Evolutionary conservation across 345 rosid genomes (phyloP), one percentile per base, ranked within the genome.

Genomic region (Chamaenerion angustifolium): DNA sequence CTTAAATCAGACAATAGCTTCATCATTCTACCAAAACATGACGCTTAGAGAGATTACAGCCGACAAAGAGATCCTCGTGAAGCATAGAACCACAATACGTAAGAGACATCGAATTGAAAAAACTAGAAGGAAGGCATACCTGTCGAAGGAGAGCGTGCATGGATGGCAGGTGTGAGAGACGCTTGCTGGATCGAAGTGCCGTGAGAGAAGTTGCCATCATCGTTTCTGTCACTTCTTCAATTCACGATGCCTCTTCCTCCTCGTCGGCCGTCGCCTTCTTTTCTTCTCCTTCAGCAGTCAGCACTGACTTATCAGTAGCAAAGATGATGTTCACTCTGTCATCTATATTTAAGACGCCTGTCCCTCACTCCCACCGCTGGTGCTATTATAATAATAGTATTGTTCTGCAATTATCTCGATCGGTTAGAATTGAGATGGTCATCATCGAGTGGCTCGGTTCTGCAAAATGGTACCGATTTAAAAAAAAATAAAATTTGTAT

Each of bases 81-180:
- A n/a, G 31, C 15, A 40, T 4, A 40, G 13, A 55, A 2, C 23
- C 9, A 16, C 12, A 11, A 16, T 44, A 46, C 3, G 42, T 14
- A 44, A 41, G 16, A 43, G 13, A 45, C 4, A 21, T 18, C 43
- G 42, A 6, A 17, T 7, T 17, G 25, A 16, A 18, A n/a, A 16
- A 21, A 8, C 18, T 44, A n/a, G 46, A 16, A 15, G 27, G 49
- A 1, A 15, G 45, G 46, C 51, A 43, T 57, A 51, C 62, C 64
- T 59, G 68, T 14, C 67, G 58, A 16, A 55, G 23, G 61, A 46
- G 43, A 60, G 52, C 42, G 46, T 49, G 73, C 71, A 68, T 63
- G 74, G 19, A 55, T 42, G 51, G 43, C 64, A 62, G 46, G 18
- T 52, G 66, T 10, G 6, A 8, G 41, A 12, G 35, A 9, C 10